Base-by-base conservation (phyloP, 176 grass and related monocot genomes). In the Metroxylon sagu region DNA sequence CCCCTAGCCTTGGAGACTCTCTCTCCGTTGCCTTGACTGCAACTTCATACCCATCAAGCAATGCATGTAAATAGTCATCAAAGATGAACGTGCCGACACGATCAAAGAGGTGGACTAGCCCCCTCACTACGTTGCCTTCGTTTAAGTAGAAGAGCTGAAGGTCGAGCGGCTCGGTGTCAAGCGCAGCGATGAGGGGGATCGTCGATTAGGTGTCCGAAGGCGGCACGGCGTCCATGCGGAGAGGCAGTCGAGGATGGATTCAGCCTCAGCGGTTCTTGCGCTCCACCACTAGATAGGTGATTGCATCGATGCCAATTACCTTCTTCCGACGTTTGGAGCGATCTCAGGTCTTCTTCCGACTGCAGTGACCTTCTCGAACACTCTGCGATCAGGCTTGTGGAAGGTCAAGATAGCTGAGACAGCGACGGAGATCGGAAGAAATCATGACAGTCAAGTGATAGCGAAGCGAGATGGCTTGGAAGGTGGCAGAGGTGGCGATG, bases 241-340 rank as follows among this genome's bases (percentile, higher is more conserved):
- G 5, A 95, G 48, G 75, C 67, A 76, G 15, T 68, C 14, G 7
- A 89, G 19, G 27, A 89, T 28, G n/a, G 60, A 15, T 29, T 81
- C 75, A 27, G 63, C 70, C 65, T 89, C 85, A 0, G 4, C 25
- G 17, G 48, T 57, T 77, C 16, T 26, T 30, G 19, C 80, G 29
- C 3, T 2, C 1, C 0, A 8, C 15, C 5, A 86, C 4, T 23
- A 23, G 21, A 1, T 54, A 53, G 6, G 4, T 12, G 19, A 86
- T 65, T 29, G 71, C 52, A 4, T 72, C 16, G 26, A 76, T 19
- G 28, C 56, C 68, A 2, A 57, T 29, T 25, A 67, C 70, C 25
- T 95, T 82, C 0, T 89, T 29, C 67, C 76, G 79, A 64, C 48
- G 8, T 95, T 95, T 14, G 67, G 71, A 3, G 85, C 85, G 26